Conservation (phyloP, 768 basidiomycete genomes). For the Kondoa malvinella region DNA sequence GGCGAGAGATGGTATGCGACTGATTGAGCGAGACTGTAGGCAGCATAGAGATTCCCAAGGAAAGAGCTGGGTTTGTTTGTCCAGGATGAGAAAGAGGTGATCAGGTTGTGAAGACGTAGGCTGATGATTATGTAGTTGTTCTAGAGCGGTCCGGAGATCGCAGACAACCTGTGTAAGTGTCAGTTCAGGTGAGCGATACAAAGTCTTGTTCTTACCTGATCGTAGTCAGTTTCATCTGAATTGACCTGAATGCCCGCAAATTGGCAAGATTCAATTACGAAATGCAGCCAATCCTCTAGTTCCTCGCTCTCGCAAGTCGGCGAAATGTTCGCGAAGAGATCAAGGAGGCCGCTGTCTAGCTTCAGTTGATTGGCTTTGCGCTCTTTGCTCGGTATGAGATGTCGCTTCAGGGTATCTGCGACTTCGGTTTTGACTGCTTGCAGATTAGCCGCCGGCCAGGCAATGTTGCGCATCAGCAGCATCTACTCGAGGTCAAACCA, state of each 20-base stretch:
- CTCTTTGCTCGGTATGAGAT: slow-evolving; percentile 51
- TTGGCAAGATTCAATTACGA: slow-evolving; percentile 82
- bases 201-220: slow-evolving; percentile 42
- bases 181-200: not conserved
- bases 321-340: slow-evolving; percentile 68
- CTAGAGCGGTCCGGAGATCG: slow-evolving; percentile 59
- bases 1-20: slow-evolving; percentile 75
- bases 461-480: slow-evolving; percentile 40
- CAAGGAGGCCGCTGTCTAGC: slow-evolving; percentile 57
- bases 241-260: slow-evolving; percentile 79
- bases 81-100: slow-evolving; percentile 74
- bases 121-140: slow-evolving; percentile 45
- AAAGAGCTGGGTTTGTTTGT: slow-evolving; percentile 69
- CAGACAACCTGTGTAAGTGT: slow-evolving; percentile 39
- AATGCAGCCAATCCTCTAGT: slow-evolving; percentile 74
- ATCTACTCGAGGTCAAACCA: not conserved
- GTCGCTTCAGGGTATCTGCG: slow-evolving; percentile 44
- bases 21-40: slow-evolving; percentile 65
- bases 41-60: slow-evolving; percentile 94
- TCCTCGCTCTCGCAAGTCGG: slow-evolving; percentile 42
- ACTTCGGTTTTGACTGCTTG: slow-evolving; percentile 35
- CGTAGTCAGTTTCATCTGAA: slow-evolving; percentile 76
- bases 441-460: not conserved
- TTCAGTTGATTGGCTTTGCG: slow-evolving; percentile 38
- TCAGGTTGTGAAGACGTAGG: slow-evolving; percentile 37